Evolutionary conservation across 2,329 filamentous ascomycete species (phyloP).

Genomic region (Fusarium equiseti): DNA sequence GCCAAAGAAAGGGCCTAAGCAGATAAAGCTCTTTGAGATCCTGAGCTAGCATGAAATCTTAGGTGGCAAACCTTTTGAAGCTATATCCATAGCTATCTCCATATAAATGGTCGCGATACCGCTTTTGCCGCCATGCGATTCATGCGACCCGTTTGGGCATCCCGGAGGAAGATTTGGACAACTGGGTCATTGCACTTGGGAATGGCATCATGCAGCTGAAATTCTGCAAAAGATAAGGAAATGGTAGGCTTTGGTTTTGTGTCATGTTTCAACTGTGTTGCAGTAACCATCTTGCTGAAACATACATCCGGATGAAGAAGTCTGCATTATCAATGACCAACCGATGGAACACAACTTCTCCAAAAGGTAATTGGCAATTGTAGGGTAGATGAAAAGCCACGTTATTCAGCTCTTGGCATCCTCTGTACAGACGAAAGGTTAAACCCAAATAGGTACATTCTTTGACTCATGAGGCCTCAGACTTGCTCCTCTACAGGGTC

Average conservation of each 20-base stretch:
- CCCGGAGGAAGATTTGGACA: rapidly evolving
- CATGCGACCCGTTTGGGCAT: background rate
- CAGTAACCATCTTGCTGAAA: background rate
- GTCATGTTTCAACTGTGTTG: background rate
- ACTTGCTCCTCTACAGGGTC: background rate
- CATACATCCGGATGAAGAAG: background rate
- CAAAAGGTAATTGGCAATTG: background rate
- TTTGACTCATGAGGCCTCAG: background rate
- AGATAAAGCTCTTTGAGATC: no score
- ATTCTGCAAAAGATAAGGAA: background rate
- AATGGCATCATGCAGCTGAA: background rate
- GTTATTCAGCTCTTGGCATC: background rate
- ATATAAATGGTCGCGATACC: background rate
- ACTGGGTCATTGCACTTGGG: rapidly evolving
- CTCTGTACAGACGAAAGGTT: background rate
- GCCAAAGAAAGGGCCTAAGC: no score
- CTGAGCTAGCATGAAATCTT: rapidly evolving
- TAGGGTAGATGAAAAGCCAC: background rate
- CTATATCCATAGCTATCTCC: background rate
- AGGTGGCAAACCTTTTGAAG: background rate
- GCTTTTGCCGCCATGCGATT: background rate
- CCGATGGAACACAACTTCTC: background rate
- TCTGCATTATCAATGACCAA: background rate
- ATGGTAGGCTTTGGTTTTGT: background rate
- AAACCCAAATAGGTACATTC: background rate